Base-by-base conservation (phyloP, 768 basidiomycete species). In the Tephrocybe sp. region DNA sequence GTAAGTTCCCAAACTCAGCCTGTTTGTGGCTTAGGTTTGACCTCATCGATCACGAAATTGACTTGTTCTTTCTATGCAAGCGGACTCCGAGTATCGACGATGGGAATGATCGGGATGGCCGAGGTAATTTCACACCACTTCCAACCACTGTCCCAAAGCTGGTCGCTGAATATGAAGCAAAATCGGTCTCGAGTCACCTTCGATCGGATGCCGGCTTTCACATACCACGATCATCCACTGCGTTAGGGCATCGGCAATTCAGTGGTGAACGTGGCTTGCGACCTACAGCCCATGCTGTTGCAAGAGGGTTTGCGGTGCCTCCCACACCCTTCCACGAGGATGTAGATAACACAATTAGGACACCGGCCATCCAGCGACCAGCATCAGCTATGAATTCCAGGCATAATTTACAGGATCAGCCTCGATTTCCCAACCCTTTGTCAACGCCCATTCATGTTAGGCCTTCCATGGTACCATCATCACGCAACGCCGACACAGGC, bases 201-300 rank as follows among this genome's bases (percentile, higher is more conserved):
- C 45, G 25, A 15, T 11, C 30, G 19, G 39, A 48, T 12, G 28
- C 31, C 13, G 44, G 44, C 26, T 7, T 40, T 31, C 28, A 45
- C 8, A 39, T 54, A 25, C 43, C 26, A n/a, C 52, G 53, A 15
- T 54, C 58, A 31, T 52, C 53, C 12, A 60, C 59, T 5, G 49
- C 47, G 13, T 50, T 50, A 48, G 57, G 55, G 12, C 47, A 49
- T 41, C 58, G 49, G 19, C 65, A 55, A 36, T 27, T 18, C 24
- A 37, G 24, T 11, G 36, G 18, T 15, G 44, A 50, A 42, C 31
- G 27, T 18, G 24, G 30, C 5, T 18, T 44, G 19, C 21, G 30
- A 40, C 25, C 44, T 22, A 25, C 27, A 38, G 12, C 13, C 13
- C 21, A 26, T 8, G 45, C 27, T 8, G 18, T 31, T 30, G 16